These are phyloP conservation scores for Botryotinia narcissicola DNA, from an alignment of 2,329 filamentous ascomycete genomes.

Conservation along the genomic window DNA sequence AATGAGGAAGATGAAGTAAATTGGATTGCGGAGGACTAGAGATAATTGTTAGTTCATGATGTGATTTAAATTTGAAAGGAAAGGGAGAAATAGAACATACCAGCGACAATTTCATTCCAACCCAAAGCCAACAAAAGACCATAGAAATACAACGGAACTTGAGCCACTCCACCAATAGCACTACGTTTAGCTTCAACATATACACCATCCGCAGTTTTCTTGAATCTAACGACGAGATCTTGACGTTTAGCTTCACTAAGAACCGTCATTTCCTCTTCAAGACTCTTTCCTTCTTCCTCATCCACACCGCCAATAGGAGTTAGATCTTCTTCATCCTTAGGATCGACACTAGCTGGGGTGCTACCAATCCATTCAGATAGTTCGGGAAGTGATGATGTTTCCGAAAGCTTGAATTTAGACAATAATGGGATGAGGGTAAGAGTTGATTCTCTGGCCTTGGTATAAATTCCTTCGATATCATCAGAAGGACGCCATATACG, in stretches of 20 bases:
- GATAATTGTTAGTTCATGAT: background rate
- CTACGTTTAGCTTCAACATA: constrained; percentile 98
- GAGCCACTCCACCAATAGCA: constrained; percentile 90
- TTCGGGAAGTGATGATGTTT: constrained; percentile 75
- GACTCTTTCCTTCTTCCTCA: constrained; percentile 87
- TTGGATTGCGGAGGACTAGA: constrained; percentile 84
- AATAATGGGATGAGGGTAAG: constrained; percentile 87
- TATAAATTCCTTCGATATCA: constrained; percentile 96
- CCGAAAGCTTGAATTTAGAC: constrained; percentile 74
- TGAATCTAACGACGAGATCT: constrained; percentile 91
- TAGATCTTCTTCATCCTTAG: constrained; percentile 87
- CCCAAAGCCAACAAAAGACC: constrained; percentile 82
- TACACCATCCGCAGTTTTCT: constrained; percentile 96
- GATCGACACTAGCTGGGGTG: constrained; percentile 69
- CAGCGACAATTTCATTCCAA: constrained; percentile 97
- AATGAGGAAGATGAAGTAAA: constrained; percentile 88
- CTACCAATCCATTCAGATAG: constrained; percentile 79
- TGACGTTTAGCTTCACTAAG: constrained; percentile 85
- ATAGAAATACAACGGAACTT: constrained; percentile 94
- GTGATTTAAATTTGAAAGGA: background rate
- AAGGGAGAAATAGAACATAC: constrained; percentile 52
- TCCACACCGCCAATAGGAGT: constrained; percentile 89
- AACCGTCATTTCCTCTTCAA: constrained; percentile 97
- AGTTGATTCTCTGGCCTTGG: constrained; percentile 86
- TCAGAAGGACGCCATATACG: constrained; percentile 95